A percentile compares a stretch with the other conserved stretches of the same genome.
Evolutionary conservation across 352 stramenopile genomes (phyloP).

Genomic region (Peronospora belbahrii): DNA sequence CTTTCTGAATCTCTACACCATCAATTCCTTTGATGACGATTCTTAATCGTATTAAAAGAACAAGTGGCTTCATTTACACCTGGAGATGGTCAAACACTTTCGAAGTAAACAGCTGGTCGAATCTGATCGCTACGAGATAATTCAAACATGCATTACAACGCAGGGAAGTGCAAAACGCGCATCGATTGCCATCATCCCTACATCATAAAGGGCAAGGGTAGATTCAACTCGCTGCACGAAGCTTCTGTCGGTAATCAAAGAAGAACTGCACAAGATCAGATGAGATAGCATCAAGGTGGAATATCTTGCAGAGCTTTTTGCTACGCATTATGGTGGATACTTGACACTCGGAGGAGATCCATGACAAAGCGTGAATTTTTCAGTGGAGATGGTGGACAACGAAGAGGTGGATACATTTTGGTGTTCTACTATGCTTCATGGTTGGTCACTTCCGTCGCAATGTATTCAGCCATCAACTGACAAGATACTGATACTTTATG

Average conservation of each 20-base stretch:
- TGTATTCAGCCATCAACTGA: background rate
- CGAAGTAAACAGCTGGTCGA: too few species aligned
- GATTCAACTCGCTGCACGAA: background rate
- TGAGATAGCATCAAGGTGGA: slow-evolving; percentile 6
- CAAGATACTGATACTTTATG: background rate
- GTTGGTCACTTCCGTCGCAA: background rate
- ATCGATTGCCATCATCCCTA: too few species aligned
- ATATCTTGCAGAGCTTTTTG: slow-evolving; percentile 1
- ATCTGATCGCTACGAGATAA: too few species aligned
- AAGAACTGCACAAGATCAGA: slow-evolving; percentile 17
- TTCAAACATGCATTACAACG: slow-evolving; percentile 7
- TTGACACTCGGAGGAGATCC: slow-evolving; percentile 12
- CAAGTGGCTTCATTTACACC: too few species aligned
- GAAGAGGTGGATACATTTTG: slow-evolving; percentile 4
- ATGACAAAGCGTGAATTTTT: slow-evolving; percentile 15
- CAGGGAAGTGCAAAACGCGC: slow-evolving; percentile 11
- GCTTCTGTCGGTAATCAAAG: slow-evolving; percentile 6
- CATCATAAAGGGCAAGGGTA: slow-evolving; percentile 9
- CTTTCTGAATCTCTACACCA: too few species aligned
- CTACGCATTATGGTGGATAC: slow-evolving; percentile 15
- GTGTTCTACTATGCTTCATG: too few species aligned
- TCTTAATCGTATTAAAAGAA: too few species aligned
- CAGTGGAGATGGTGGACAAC: slow-evolving; percentile 5
- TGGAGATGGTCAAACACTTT: too few species aligned
- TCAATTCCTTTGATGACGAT: too few species aligned